These are phyloP conservation scores for Pleurotus djamor DNA, from an alignment of 768 basidiomycete species.

Conservation along the genomic window DNA sequence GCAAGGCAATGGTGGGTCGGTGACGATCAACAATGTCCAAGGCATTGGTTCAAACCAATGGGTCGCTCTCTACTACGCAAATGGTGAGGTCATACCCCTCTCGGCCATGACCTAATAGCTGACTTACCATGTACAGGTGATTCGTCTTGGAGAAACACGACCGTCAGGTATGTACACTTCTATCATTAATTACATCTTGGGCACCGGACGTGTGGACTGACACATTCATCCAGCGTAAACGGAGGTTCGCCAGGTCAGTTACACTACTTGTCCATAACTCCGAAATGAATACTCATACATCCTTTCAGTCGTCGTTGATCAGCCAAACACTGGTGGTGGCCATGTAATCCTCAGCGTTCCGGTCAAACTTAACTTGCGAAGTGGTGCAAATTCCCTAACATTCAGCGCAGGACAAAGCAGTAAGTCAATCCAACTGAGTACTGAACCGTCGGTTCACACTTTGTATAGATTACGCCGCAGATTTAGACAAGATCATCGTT, in stretches of 20 bases:
- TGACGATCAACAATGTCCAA: conserved; percentile 55
- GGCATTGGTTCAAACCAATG: conserved; percentile 53
- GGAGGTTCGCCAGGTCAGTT: conserved; percentile 37
- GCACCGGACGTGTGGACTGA: background rate
- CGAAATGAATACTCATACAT: background rate
- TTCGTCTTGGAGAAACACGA: conserved; percentile 56
- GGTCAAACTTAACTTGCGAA: conserved; percentile 46
- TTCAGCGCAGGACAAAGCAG: conserved; percentile 48
- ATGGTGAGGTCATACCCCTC: conserved; percentile 27
- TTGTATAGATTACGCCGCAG: conserved; percentile 49
- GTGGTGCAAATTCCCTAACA: conserved; percentile 50
- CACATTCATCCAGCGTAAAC: conserved; percentile 41
- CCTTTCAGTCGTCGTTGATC: conserved; percentile 42
- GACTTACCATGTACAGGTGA: conserved; percentile 30
- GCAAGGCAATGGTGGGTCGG: conserved; percentile 53
- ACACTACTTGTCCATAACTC: background rate
- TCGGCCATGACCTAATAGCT: background rate
- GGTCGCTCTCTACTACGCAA: conserved; percentile 61
- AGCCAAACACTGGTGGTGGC: conserved; percentile 56
- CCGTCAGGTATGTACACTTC: conserved; percentile 41
- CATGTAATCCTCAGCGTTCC: conserved; percentile 54
- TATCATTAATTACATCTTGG: background rate
- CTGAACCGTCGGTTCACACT: background rate
- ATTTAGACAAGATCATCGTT: conserved; percentile 61
- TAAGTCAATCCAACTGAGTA: conserved; percentile 24